Base-by-base conservation (phyloP, 495 filamentous ascomycete species). In the Glarea lozoyensis region DNA sequence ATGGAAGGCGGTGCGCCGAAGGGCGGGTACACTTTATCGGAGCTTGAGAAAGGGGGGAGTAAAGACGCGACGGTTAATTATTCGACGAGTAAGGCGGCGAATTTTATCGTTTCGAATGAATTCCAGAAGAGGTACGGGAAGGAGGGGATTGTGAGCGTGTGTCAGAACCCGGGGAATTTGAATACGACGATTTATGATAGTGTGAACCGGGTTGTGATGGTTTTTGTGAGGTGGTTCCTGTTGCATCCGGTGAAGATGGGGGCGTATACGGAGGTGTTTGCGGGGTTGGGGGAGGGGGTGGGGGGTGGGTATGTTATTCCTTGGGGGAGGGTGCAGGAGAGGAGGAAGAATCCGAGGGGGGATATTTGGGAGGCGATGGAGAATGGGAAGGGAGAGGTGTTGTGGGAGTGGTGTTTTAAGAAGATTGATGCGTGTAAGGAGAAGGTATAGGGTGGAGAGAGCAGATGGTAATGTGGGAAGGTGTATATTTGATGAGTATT, bases 361-460 rank as follows among this genome's bases (percentile, higher is more conserved):
- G 57, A 46, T 5, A 47, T 54, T 1, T 59, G 55, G 49, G 31
- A 56, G 10, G 34, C 53, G 39, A 45, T 31, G 5, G 67, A 69
- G 43, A 66, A 65, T 10, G 63, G 66, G 3, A 37, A 59, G 37
- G 62, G 55, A 0, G 45, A 51, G 32, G 58, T 57, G 20, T 69
- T 64, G 43, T 66, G 60, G 58, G 52, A 64, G 17, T 70, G 63
- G 65, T 54, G 53, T 20, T 56, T 65, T 35, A 58, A 66, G 38
- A 57, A 69, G 43, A 53, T 63, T n/a, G 57, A 58, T 20, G 2
- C 19, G 2, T 49, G 37, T 36, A n/a, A n/a, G n/a, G n/a, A n/a
- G n/a, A n/a, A n/a, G n/a, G n/a, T n/a, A n/a, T n/a, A n/a, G n/a
- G n/a, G n/a, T n/a, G n/a, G n/a, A n/a, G n/a, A n/a, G n/a, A n/a